These are phyloP conservation scores for Cryphonectria naterciae DNA, from an alignment of 2,329 filamentous ascomycete species.

Conservation along the genomic window DNA sequence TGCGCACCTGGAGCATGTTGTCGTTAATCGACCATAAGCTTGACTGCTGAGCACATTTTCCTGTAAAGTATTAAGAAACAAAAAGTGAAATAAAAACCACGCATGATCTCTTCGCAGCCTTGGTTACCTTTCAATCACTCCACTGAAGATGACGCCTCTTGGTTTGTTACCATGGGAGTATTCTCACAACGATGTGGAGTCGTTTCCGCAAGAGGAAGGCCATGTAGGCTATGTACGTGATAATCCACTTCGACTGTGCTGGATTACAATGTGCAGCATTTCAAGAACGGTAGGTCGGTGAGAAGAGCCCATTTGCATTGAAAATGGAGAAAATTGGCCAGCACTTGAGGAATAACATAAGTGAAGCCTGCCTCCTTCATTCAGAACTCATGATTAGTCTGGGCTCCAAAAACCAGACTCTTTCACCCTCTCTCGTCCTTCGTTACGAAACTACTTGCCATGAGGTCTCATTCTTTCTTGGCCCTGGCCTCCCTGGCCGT, in stretches of 20 bases:
- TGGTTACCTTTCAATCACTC: neutral
- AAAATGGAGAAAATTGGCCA: neutral
- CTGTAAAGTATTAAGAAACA: neutral
- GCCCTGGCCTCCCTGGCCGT: slow-evolving; percentile 14
- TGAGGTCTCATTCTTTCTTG: slow-evolving; percentile 15
- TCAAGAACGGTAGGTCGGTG: slow-evolving; percentile 17
- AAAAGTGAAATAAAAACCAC: neutral
- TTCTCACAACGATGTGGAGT: neutral
- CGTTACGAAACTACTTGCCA: neutral
- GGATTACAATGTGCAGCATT: neutral
- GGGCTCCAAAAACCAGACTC: neutral
- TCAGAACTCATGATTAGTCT: neutral
- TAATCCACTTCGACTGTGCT: neutral
- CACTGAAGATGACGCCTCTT: neutral
- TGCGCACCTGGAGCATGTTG: neutral
- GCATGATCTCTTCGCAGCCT: neutral
- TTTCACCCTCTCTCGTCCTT: neutral
- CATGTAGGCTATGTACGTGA: neutral
- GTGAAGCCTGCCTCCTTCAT: neutral
- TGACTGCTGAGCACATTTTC: neutral
- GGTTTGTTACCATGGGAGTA: neutral
- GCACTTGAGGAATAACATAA: neutral
- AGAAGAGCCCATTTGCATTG: neutral
- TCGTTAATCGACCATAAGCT: neutral
- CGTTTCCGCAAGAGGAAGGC: slow-evolving; percentile 3